phyloP scores from a whole-genome alignment of 1,284 basidiomycete genomes.

The Meira miltonrushii region DNA sequence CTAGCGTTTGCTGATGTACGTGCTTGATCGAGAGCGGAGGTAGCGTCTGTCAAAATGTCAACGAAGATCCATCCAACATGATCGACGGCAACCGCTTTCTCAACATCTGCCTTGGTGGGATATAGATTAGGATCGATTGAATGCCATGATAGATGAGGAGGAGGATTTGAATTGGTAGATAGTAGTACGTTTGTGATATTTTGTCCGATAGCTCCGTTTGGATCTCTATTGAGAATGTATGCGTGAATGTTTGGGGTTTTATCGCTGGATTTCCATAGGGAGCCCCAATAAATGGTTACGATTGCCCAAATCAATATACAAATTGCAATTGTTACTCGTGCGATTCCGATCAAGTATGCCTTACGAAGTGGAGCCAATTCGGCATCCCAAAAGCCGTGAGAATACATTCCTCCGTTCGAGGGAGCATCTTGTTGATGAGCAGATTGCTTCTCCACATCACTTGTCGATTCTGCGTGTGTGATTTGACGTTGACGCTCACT shows the following conservation, averaged over 20 bases:
- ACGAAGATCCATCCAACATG: constrained; percentile 24
- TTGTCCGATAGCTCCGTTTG: constrained; percentile 25
- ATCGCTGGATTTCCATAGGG: constrained; percentile 30
- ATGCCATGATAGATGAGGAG: constrained; percentile 37
- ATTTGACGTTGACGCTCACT: no score
- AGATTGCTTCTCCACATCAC: no score
- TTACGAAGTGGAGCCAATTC: constrained; percentile 20
- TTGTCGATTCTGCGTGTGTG: no score
- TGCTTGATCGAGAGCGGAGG: constrained; percentile 25
- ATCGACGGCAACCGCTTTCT: constrained; percentile 30
- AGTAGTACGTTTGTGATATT: constrained; percentile 26
- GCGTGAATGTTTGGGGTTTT: constrained; percentile 28
- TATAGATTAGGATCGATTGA: constrained; percentile 23
- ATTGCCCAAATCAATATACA: constrained; percentile 29
- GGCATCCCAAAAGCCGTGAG: constrained; percentile 30
- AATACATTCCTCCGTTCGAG: no score
- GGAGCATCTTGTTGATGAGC: no score
- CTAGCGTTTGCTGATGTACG: constrained; percentile 32
- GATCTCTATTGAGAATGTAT: constrained; percentile 43
- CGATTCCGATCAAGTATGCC: constrained; percentile 27
- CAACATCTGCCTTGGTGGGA: constrained; percentile 20
- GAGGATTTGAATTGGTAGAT: constrained; percentile 23
- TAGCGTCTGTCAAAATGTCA: constrained; percentile 30
- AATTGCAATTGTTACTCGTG: constrained; percentile 20
- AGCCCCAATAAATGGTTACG: constrained; percentile 45